Evolutionary conservation across 164 flowering plant genomes (phyloP), one percentile per base, ranked within the genome.

Genomic region (Annona squamosa): DNA sequence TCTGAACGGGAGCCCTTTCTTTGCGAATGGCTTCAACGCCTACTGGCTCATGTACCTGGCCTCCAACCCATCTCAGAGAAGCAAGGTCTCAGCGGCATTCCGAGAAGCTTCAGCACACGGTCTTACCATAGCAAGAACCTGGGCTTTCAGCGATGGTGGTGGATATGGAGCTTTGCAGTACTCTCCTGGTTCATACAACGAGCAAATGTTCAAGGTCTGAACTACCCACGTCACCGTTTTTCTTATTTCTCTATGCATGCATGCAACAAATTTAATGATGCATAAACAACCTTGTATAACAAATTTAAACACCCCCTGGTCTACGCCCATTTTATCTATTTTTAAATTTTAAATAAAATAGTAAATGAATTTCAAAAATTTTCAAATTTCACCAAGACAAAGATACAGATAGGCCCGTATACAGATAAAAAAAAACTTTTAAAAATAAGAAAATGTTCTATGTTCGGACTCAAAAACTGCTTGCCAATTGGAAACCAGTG

Each of bases 101-200:
- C 79, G 83, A 74, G 76, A 89, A 71, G 94, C 97, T 72, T 65
- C 81, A 2, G 69, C 56, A 17, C 80, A 82, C 77, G 91, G 93
- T 59, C 90, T 93, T 57, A 80, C 85, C 2, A 79, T 91, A 44
- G 89, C 84, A 42, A 85, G 98, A 76, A 81, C 96, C 65, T 93
- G 94, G 96, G 98, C 94, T 74, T 93, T 91, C 80, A 86, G 85
- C 71, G 94, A 92, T 81, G 95, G 89, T 63, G 95, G 89, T 63
- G 71, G 71, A 19, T 75, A 81, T 45, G 72, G 71, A n/a, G 84
- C 96, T 66, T 77, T 92, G 10, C 97, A 90, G 76, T 72, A 57
- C 74, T 89, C 94, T 3, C 96, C 97, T 67, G 97, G 97, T 9
- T 79, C 81, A 17, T 91, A 93, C 79, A 87, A 89, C 81, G 94